A percentile compares a stretch with the other conserved stretches of the same genome.
phyloP scores from a whole-genome alignment of 2,329 filamentous ascomycete species.

The Macroventuria anomochaeta region DNA sequence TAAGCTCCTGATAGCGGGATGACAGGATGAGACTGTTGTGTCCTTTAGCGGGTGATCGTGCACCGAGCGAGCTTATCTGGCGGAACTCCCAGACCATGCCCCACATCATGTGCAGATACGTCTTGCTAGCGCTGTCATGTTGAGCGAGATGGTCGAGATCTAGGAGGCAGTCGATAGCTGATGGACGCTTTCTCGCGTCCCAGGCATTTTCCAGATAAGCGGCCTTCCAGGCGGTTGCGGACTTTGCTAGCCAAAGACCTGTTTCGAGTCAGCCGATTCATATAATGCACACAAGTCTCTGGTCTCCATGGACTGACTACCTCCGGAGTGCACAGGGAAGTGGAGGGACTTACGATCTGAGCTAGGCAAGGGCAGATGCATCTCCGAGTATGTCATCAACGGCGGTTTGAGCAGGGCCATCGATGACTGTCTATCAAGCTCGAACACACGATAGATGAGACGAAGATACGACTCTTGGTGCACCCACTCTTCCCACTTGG shows the following conservation, averaged over 20 bases:
- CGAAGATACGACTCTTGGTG: conserved; percentile 71
- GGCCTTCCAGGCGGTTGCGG: conserved; percentile 69
- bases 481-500: conserved; percentile 71
- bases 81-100: conserved; percentile 70
- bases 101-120: conserved; percentile 71
- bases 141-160: conserved; percentile 31
- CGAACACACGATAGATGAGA: conserved; percentile 69
- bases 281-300: background rate
- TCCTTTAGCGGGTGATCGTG: conserved; percentile 46
- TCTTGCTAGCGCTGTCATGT: conserved; percentile 54
- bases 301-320: background rate
- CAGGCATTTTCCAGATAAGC: conserved; percentile 57
- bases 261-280: background rate
- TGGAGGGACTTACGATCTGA: conserved; percentile 51
- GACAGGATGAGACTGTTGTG: conserved; percentile 49
- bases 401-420: conserved; percentile 71
- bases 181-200: conserved; percentile 27
- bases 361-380: conserved; percentile 70
- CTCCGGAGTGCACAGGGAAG: background rate
- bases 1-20: conserved; percentile 61
- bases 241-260: conserved; percentile 68
- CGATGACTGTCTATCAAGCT: conserved; percentile 70
- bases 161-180: conserved; percentile 39
- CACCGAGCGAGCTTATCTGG: conserved; percentile 63
- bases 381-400: conserved; percentile 71